These are phyloP conservation scores for Acorus gramineus DNA, from an alignment of 106 monocot genomes.

Conservation along the genomic window DNA sequence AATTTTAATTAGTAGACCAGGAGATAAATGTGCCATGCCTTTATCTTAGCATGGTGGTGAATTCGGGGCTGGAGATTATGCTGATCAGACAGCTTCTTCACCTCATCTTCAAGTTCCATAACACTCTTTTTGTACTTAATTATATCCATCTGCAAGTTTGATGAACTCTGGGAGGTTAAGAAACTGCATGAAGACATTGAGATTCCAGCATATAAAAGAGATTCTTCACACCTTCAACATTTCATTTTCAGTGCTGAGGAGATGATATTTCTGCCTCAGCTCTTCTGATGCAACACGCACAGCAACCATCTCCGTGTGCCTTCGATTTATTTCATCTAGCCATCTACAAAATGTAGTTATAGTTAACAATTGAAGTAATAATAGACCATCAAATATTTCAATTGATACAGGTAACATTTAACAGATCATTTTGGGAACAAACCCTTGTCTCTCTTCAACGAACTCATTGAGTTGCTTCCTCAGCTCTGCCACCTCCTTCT, in stretches of 20 bases:
- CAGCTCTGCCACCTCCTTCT: conserved; percentile 32
- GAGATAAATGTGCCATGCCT: conserved; percentile 24
- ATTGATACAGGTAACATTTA: too few relatives aligned
- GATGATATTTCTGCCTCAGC: conserved; percentile 38
- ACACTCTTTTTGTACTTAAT: conserved; percentile 46
- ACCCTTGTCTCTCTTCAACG: conserved; percentile 82
- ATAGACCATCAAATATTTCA: too few relatives aligned
- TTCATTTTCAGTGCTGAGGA: conserved; percentile 66
- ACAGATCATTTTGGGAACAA: not conserved
- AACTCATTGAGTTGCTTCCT: conserved; percentile 62
- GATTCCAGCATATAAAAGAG: not conserved
- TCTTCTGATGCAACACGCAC: conserved; percentile 47
- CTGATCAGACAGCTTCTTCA: conserved; percentile 38
- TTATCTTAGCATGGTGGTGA: conserved; percentile 78
- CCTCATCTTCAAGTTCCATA: conserved; percentile 76
- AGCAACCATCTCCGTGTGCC: conserved; percentile 43
- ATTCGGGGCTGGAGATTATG: conserved; percentile 68
- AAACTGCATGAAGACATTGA: not conserved
- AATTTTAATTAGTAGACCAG: not conserved
- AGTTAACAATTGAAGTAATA: too few relatives aligned
- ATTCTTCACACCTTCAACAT: conserved; percentile 47
- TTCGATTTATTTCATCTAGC: conserved; percentile 68
- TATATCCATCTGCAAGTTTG: conserved; percentile 46
- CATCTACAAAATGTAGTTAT: conserved; percentile 26
- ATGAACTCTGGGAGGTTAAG: not conserved